Evolutionary conservation across 2,329 filamentous ascomycete genomes (phyloP), one percentile per base, ranked within the genome.

Genomic region (Ceratocystis lukuohia): DNA sequence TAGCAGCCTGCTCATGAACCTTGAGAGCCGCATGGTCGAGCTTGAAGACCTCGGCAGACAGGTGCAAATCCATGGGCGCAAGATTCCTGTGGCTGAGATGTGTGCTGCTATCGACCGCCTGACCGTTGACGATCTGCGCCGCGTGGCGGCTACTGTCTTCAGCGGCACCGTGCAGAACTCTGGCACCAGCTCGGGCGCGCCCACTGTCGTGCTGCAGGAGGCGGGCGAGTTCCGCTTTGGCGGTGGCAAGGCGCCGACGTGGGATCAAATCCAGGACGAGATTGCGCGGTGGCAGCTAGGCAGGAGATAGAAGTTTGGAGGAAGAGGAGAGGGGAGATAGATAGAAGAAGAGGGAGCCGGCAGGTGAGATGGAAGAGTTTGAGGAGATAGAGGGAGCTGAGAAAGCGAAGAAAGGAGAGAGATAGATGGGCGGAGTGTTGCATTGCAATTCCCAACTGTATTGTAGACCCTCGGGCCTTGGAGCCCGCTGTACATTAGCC

Each of bases 11-110:
- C 82, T 99, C 62, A 99, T 99, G 94, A 99, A 99, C 77, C 84
- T 99, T 33, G 94, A 99, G 78, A 91, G 86, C 71, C 84, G 94
- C 68, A 96, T 99, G 91, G 91, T 99, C 8, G 94, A 97, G 78
- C 83, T 99, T 5, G 94, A 99, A 77, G 94, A 99, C 74, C 82
- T 99, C 0, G 94, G 94, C 25, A 80, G 94, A 69, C 93, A 96
- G 75, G 91, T 99, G 10, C 94, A 97, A 79, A 90, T 96, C n/a
- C 92, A 97, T 74, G 94, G 93, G 25, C 84, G 85, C 70, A 96
- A 96, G 78, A 84, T 97, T 5, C 88, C 93, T 1, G 92, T 96
- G 6, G 84, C 85, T 70, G 92, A 97, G 74, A 97, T 99, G 93
- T 96, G 93, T 73, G 79, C 79, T 63, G 85, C 86, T 73, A 99